A percentile compares a stretch with the other conserved stretches of the same genome.
phyloP scores from a whole-genome alignment of 768 basidiomycete species.

The Coprinopsis cinerea region DNA sequence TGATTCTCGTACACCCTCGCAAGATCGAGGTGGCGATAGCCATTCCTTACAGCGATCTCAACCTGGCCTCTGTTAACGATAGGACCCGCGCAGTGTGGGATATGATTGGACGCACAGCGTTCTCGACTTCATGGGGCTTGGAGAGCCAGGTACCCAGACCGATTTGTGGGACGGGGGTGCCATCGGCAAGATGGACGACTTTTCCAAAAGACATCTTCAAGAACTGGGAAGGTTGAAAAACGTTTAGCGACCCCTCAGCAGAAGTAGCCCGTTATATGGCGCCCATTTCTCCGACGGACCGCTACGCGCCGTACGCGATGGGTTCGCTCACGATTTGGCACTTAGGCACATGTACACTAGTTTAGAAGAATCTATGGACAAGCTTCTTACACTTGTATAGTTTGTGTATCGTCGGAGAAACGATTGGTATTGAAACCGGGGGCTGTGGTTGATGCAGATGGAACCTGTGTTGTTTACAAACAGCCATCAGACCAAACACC shows the following conservation, averaged over 20 bases:
- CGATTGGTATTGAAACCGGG: not conserved
- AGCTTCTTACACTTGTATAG: too few relatives aligned
- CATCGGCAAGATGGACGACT: slow-evolving; percentile 36
- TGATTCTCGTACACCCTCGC: slow-evolving; percentile 80
- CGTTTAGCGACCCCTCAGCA: too few relatives aligned
- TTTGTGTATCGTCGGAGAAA: not conserved
- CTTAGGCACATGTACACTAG: not conserved
- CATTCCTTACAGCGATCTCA: slow-evolving; percentile 65
- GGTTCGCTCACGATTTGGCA: not conserved
- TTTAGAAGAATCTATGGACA: too few relatives aligned
- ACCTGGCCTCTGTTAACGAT: slow-evolving; percentile 38
- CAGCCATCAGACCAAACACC: slow-evolving; percentile 2
- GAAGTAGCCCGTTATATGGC: not conserved
- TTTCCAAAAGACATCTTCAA: slow-evolving; percentile 38
- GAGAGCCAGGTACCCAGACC: slow-evolving; percentile 84
- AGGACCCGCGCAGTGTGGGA: not conserved
- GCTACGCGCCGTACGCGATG: not conserved
- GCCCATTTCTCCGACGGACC: slow-evolving; percentile 5
- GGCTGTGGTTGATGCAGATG: not conserved
- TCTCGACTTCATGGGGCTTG: slow-evolving; percentile 68
- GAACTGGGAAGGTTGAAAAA: slow-evolving; percentile 1
- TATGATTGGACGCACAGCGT: slow-evolving; percentile 42
- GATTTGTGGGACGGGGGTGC: slow-evolving; percentile 61
- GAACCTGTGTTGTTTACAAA: not conserved
- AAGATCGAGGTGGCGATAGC: slow-evolving; percentile 83